Evolutionary conservation across 2,329 filamentous ascomycete genomes (phyloP).

Genomic region (Fusarium sp.): DNA sequence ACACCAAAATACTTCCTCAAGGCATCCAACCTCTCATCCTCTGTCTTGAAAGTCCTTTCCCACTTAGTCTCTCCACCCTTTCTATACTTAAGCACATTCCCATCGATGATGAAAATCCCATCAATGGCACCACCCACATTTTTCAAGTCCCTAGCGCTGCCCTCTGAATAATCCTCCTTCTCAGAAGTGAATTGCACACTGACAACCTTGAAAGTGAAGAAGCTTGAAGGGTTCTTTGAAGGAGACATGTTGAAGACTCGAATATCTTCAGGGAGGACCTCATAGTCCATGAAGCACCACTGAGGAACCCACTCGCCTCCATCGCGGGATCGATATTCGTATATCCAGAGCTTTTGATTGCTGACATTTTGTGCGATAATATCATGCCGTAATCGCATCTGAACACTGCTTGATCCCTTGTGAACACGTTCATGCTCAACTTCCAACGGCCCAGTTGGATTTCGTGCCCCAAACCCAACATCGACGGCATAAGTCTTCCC

Average conservation of each 20-base stretch:
- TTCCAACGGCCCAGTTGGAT: not conserved
- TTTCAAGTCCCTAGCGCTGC: not conserved
- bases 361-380: slow-evolving; percentile 4
- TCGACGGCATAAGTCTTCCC: slow-evolving; percentile 12
- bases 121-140: not conserved
- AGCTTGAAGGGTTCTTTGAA: slow-evolving; percentile 17
- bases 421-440: not conserved
- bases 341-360: slow-evolving; percentile 17
- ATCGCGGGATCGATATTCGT: slow-evolving; percentile 4
- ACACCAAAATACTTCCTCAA: slow-evolving; percentile 15
- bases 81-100: not conserved
- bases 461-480: slow-evolving; percentile 17
- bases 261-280: slow-evolving; percentile 21
- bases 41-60: slow-evolving; percentile 1
- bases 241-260: slow-evolving; percentile 27
- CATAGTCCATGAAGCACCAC: slow-evolving; percentile 21
- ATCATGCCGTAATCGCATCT: slow-evolving; percentile 5
- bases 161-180: not conserved
- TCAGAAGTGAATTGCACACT: slow-evolving; percentile 19
- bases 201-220: slow-evolving; percentile 25
- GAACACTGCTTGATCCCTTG: not conserved
- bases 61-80: not conserved
- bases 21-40: not conserved
- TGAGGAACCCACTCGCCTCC: slow-evolving; percentile 15
- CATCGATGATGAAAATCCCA: slow-evolving; percentile 17